A percentile compares a stretch with the other conserved stretches of the same genome.
These are phyloP conservation scores for Moesziomyces sp. DNA, from an alignment of 1,284 basidiomycete species.

Conservation along the genomic window DNA sequence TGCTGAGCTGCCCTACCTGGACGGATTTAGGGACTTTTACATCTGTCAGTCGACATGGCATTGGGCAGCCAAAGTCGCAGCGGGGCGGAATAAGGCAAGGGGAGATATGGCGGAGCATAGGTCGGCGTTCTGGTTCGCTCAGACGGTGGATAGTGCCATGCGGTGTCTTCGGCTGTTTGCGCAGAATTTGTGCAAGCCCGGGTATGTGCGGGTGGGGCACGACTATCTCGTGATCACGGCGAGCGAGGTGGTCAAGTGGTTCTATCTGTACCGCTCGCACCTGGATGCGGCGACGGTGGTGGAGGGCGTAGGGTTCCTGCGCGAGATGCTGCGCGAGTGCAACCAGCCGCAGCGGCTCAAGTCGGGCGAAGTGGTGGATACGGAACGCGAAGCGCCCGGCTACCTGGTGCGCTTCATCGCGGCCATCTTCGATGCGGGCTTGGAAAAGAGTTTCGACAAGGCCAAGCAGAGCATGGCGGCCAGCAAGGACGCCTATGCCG, in stretches of 20 bases:
- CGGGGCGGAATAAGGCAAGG: neutral
- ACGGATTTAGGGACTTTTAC: constrained; percentile 37
- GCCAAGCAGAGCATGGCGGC: constrained; percentile 12
- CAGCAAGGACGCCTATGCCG: constrained; percentile 6
- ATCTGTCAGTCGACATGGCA: constrained; percentile 49
- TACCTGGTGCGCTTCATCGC: constrained; percentile 41
- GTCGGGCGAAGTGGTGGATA: constrained; percentile 39
- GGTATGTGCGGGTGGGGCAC: constrained; percentile 43
- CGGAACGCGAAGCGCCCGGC: constrained; percentile 45
- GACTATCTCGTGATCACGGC: constrained; percentile 47
- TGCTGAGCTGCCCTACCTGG: constrained; percentile 38
- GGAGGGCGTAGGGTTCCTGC: constrained; percentile 23
- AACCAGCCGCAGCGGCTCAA: constrained; percentile 36
- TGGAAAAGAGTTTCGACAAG: constrained; percentile 37
- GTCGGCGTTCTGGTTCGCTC: constrained; percentile 44
- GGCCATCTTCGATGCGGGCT: constrained; percentile 34
- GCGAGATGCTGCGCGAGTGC: constrained; percentile 31
- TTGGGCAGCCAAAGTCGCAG: constrained; percentile 36
- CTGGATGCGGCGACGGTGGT: constrained; percentile 27
- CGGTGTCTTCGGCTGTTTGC: constrained; percentile 33
- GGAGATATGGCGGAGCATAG: constrained; percentile 25
- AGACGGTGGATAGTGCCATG: constrained; percentile 35
- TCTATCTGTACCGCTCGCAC: constrained; percentile 43
- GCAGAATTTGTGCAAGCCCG: constrained; percentile 33
- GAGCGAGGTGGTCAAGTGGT: constrained; percentile 44